A percentile compares a stretch with the other conserved stretches of the same genome.
These are phyloP conservation scores for Pseudomicrostroma phylloplanum DNA, from an alignment of 1,284 basidiomycete genomes.

Conservation along the genomic window DNA sequence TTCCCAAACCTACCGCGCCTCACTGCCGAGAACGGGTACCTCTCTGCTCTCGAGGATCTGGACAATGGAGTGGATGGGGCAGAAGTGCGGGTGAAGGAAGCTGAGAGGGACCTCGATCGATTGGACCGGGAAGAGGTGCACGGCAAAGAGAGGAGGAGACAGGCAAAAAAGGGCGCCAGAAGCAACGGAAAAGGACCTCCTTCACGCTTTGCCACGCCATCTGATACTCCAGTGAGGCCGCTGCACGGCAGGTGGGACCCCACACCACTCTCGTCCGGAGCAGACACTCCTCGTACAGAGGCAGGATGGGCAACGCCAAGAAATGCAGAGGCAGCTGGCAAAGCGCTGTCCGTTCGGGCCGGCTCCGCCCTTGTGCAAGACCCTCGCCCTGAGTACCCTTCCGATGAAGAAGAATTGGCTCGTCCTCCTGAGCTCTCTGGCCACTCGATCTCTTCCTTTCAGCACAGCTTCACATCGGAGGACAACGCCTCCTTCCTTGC, in stretches of 20 bases:
- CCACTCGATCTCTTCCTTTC: conserved; percentile 35
- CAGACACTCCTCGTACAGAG: background rate
- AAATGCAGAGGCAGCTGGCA: background rate
- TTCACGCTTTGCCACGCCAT: background rate
- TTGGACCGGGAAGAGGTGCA: too few relatives aligned
- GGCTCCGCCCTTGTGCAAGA: background rate
- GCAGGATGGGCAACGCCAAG: background rate
- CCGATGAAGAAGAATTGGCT: conserved; percentile 10
- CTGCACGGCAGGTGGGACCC: conserved; percentile 2
- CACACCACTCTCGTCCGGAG: background rate
- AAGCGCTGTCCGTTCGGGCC: background rate
- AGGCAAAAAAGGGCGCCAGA: background rate
- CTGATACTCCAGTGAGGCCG: background rate
- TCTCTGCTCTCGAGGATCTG: conserved; percentile 15
- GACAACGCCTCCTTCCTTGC: conserved; percentile 46
- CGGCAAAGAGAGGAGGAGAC: background rate
- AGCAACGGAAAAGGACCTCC: background rate
- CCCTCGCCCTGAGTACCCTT: background rate
- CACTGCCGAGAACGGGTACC: conserved; percentile 42
- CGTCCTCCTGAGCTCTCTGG: conserved; percentile 8
- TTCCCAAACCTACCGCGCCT: conserved; percentile 61
- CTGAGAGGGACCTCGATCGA: conserved; percentile 2
- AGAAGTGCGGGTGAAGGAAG: background rate
- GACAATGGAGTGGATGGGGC: background rate
- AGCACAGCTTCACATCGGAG: conserved; percentile 41